Conservation (phyloP, 192 early-diverging fungal genomes). For the Pilaira anomala region DNA sequence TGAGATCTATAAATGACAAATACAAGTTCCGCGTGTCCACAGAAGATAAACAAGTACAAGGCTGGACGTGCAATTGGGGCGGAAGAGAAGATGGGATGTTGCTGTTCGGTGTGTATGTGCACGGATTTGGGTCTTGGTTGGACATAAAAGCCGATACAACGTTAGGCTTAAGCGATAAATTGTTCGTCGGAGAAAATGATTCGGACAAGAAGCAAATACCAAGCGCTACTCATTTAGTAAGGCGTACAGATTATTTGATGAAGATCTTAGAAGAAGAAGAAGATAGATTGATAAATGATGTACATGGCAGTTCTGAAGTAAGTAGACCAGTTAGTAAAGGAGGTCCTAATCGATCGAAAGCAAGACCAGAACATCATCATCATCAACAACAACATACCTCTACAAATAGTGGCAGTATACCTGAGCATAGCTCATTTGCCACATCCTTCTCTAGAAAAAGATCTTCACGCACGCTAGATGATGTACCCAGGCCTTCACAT, state of each 20-base stretch:
- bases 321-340: neutral
- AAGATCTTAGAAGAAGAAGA: conserved; percentile 77
- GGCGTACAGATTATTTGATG: conserved; percentile 88
- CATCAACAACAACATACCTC: neutral
- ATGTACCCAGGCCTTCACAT: neutral
- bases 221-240: conserved; percentile 78
- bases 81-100: conserved; percentile 94
- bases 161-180: conserved; percentile 80
- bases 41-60: conserved; percentile 75
- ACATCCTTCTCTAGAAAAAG: neutral
- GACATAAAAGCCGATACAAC: conserved; percentile 76
- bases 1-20: conserved; percentile 53
- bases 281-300: conserved; percentile 33
- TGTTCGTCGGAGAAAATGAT: conserved; percentile 60
- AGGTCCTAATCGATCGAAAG: neutral
- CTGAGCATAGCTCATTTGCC: too few species aligned
- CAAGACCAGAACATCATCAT: too few species aligned
- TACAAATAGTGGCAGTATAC: too few species aligned
- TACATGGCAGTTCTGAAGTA: neutral
- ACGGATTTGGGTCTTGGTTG: conserved; percentile 93
- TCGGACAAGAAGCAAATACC: conserved; percentile 57
- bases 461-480: neutral
- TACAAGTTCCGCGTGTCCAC: conserved; percentile 75
- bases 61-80: conserved; percentile 87
- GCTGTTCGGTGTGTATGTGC: conserved; percentile 87